Evolutionary conservation across 257 asterid genomes (phyloP).

Genomic region (Echites panduratus): DNA sequence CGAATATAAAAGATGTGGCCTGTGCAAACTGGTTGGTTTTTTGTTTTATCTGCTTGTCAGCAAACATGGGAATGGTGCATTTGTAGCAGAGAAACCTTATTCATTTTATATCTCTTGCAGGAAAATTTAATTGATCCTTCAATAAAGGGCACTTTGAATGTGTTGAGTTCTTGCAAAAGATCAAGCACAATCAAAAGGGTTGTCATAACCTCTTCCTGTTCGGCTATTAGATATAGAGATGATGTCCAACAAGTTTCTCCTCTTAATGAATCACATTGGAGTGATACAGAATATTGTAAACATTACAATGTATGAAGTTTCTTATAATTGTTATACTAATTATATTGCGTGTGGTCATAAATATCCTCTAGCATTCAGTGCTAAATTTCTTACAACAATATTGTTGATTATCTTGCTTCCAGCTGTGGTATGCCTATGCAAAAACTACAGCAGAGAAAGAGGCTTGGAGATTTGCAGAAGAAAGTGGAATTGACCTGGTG

Average conservation of each 20-base stretch:
- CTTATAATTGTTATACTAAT: not conserved
- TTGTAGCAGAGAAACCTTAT: not conserved
- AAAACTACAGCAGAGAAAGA: constrained; percentile 75
- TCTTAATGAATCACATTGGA: constrained; percentile 93
- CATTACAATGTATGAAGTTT: constrained; percentile 45
- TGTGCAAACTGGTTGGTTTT: not conserved
- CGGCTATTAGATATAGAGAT: constrained; percentile 68
- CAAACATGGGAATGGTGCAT: not conserved
- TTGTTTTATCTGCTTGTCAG: not conserved
- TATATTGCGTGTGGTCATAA: no score
- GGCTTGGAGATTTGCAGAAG: constrained; percentile 72
- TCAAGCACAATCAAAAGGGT: constrained; percentile 58
- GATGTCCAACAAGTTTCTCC: constrained; percentile 55
- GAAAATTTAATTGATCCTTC: constrained; percentile 74
- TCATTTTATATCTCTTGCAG: constrained; percentile 29
- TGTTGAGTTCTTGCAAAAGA: constrained; percentile 73
- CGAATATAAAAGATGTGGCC: not conserved
- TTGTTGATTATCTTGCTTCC: constrained; percentile 15
- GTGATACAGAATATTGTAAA: constrained; percentile 66
- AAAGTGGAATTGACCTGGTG: constrained; percentile 59
- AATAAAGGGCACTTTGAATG: constrained; percentile 76
- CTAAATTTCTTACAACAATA: not conserved
- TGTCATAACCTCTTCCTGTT: constrained; percentile 89
- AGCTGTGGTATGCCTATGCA: constrained; percentile 94
- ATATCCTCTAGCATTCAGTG: not conserved